Base-by-base conservation (phyloP, 2,329 filamentous ascomycete species). In the Ophiocordyceps australis region DNA sequence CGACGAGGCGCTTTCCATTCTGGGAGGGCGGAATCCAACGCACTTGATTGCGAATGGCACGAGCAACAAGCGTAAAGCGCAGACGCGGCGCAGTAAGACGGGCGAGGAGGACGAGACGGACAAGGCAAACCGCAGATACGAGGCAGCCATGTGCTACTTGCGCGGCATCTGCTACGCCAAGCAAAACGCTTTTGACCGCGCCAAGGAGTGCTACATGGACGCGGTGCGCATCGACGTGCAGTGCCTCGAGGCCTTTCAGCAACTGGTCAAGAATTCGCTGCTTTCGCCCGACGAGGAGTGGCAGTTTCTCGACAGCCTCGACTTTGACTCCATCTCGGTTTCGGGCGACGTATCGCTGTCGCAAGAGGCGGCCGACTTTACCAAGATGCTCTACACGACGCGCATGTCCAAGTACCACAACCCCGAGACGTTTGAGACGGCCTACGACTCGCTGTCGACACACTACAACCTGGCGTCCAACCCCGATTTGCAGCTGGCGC, bases 171-270 rank as follows among this genome's bases (percentile, higher is more conserved):
- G 91, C 59, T 94, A 83, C 46, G 85, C 89, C 6, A 93, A 93
- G 52, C 81, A 93, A 48, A 98, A 95, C 49, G 80, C 86, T 15
- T 95, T 95, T 41, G 89, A 98, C 47, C 74, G 83, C 18, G 89
- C 89, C 27, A 94, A 94, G 49, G 85, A 95, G 41, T 95, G 89
- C 55, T 98, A 95, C 62, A 95, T 94, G 55, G 82, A 92, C 41
- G 89, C 89, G 3, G 83, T 95, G 23, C 73, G 80, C 33, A 94
- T 98, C 42, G 89, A 98, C 45, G 85, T 95, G 4, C 85, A 93
- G 49, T 98, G 89, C 52, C 95, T 93, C 45, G 89, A 98, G 51
- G 89, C 89, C 1, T 95, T 98, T 44, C 85, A 94, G 40, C 85
- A 95, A 55, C 66, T 98, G 28, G 94, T 95, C 74, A 82, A 83